Conservation (phyloP, 257 asterid genomes). For the Primulina tabacum region DNA sequence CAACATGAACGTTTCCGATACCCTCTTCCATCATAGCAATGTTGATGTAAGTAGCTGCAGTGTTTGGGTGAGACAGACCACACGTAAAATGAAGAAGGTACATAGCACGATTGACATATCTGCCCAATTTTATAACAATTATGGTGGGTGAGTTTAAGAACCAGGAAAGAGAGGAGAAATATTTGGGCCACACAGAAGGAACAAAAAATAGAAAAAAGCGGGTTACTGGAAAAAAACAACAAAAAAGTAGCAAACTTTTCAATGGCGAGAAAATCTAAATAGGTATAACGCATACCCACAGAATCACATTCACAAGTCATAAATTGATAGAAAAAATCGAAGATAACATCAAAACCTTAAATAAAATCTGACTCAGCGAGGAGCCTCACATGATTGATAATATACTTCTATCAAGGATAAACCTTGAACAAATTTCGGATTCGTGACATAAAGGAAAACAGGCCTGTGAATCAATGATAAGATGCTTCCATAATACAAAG, state of each 20-base stretch:
- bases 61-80: constrained; percentile 98
- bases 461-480: constrained; percentile 1
- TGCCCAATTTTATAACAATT: constrained; percentile 30
- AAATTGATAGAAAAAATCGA: not conserved
- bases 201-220: not conserved
- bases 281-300: not conserved
- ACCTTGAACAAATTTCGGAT: not conserved
- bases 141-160: not conserved
- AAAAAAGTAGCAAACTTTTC: not conserved
- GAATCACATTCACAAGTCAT: not conserved
- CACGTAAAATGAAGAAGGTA: constrained; percentile 97
- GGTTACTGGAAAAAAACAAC: not conserved
- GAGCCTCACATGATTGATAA: not conserved
- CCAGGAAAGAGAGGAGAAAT: not conserved
- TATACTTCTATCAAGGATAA: not conserved
- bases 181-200: not conserved
- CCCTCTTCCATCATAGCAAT: constrained; percentile 99
- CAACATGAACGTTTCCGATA: constrained; percentile 97
- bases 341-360: not conserved
- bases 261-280: constrained; percentile 2
- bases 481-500: constrained; percentile 19
- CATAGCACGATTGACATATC: constrained; percentile 96
- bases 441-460: constrained; percentile 9
- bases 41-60: constrained; percentile 97
- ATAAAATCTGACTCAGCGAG: not conserved